These are phyloP conservation scores for Malassezia vespertilionis DNA, from an alignment of 1,284 basidiomycete species.

Conservation along the genomic window DNA sequence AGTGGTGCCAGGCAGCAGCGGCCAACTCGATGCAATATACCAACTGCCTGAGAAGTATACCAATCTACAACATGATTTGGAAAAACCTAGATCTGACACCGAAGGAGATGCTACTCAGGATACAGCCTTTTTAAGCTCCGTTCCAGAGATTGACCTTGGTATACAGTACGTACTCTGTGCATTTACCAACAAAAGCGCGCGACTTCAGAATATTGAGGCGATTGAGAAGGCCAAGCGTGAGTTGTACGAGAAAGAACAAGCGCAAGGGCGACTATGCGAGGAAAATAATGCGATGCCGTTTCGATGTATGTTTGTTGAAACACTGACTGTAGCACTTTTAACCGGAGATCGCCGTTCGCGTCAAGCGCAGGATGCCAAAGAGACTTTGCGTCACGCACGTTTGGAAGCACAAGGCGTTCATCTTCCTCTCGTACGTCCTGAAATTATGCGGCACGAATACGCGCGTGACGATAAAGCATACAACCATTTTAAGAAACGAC, in stretches of 20 bases:
- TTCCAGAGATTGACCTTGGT: slow-evolving; percentile 14
- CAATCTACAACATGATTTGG: neutral
- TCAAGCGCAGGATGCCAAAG: neutral
- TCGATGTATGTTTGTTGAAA: slow-evolving; percentile 4
- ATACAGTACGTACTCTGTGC: neutral
- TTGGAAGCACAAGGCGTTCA: neutral
- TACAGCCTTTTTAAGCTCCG: neutral
- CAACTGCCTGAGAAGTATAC: slow-evolving; percentile 3
- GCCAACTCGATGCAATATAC: neutral
- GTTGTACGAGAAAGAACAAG: neutral
- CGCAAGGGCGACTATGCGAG: neutral
- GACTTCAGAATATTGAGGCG: slow-evolving; percentile 15
- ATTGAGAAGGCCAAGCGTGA: slow-evolving; percentile 14
- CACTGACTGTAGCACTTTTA: neutral
- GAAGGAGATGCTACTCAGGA: neutral
- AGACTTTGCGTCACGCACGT: neutral
- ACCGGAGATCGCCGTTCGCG: neutral
- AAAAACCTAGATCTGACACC: neutral
- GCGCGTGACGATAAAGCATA: slow-evolving; percentile 4
- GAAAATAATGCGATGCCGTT: neutral
- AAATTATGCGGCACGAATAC: neutral
- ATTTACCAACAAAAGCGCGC: neutral
- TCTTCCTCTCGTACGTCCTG: too few species aligned
- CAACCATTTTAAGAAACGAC: slow-evolving; percentile 1
- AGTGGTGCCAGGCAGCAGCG: too few species aligned